These are phyloP conservation scores for Mycena vulgaris DNA, from an alignment of 768 basidiomycete genomes.

Conservation along the genomic window DNA sequence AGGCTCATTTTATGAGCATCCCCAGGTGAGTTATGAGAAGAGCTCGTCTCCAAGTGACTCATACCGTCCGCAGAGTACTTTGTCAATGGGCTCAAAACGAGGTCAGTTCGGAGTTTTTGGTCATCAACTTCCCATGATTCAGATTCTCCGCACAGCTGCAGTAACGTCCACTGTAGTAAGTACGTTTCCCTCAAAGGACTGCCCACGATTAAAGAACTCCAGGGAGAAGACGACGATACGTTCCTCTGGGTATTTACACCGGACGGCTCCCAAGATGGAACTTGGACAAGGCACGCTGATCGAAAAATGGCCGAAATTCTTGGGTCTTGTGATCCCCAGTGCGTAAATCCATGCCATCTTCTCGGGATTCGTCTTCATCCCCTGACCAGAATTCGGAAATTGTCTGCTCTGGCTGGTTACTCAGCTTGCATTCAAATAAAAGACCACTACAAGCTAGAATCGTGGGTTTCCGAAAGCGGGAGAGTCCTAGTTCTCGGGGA, in stretches of 20 bases:
- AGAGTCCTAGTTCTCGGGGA: conserved; percentile 23
- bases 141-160: not conserved
- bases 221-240: conserved; percentile 11
- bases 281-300: not conserved
- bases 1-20: not conserved
- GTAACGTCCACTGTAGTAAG: not conserved
- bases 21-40: not conserved
- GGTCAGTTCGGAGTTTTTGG: not conserved
- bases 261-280: conserved; percentile 11
- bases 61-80: not conserved
- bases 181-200: not conserved
- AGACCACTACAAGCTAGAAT: conserved; percentile 13
- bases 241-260: conserved; percentile 4
- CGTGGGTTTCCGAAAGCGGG: conserved; percentile 32
- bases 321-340: conserved; percentile 17
- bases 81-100: conserved; percentile 19
- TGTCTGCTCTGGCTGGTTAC: conserved; percentile 14
- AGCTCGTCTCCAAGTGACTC: not conserved
- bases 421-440: conserved; percentile 18
- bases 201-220: not conserved
- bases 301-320: conserved; percentile 11
- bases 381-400: conserved; percentile 4
- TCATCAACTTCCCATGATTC: not conserved
- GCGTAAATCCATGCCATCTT: not conserved
- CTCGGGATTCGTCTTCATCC: not conserved